Evolutionary conservation across 2,329 filamentous ascomycete species (phyloP).

Genomic region (Penicillium oxalicum): DNA sequence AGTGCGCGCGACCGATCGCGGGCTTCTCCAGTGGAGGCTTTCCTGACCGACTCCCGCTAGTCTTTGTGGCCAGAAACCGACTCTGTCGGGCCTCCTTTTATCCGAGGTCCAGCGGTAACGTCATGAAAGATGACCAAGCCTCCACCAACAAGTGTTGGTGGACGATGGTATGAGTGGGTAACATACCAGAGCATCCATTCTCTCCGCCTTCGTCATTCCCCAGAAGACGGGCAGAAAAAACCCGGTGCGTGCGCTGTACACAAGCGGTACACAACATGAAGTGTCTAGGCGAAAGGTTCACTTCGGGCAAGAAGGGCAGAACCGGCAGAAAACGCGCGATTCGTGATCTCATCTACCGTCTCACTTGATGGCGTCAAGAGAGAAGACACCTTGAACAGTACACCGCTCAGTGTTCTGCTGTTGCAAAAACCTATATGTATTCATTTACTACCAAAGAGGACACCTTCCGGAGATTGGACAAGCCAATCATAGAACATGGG

Average conservation of each 20-base stretch:
- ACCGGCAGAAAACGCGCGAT: too few species aligned
- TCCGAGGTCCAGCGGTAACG: constrained; percentile 15
- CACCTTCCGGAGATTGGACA: background rate
- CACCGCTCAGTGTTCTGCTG: too few species aligned
- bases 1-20: constrained; percentile 37
- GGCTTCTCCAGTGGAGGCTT: constrained; percentile 31
- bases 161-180: constrained; percentile 5
- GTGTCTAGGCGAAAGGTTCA: background rate
- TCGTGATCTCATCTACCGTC: too few species aligned
- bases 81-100: constrained; percentile 19
- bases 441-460: background rate
- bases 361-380: too few species aligned
- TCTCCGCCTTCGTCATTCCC: constrained; percentile 31
- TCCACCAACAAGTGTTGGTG: background rate
- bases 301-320: too few species aligned
- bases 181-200: constrained; percentile 7
- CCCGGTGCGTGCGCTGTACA: background rate
- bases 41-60: constrained; percentile 25
- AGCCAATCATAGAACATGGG: constrained; percentile 7
- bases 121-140: constrained; percentile 2
- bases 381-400: too few species aligned
- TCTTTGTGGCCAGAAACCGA: constrained; percentile 16
- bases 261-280: too few species aligned
- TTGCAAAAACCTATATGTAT: too few species aligned
- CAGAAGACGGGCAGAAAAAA: constrained; percentile 20